Evolutionary conservation across 2,329 filamentous ascomycete genomes (phyloP).

Genomic region (Bipolaris cookei): DNA sequence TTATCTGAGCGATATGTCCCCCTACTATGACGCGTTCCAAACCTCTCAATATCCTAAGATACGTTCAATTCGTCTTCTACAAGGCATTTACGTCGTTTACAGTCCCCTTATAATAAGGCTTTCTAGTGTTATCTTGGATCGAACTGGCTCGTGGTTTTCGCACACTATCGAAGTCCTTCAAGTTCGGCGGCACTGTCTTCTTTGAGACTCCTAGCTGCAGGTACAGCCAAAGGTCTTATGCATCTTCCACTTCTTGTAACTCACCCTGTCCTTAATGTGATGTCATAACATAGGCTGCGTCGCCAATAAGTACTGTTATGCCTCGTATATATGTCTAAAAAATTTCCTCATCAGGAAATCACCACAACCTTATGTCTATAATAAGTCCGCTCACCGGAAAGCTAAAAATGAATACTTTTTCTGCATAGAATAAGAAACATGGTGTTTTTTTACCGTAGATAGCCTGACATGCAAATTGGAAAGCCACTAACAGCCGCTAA

Average conservation of each 20-base stretch:
- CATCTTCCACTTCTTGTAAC: neutral
- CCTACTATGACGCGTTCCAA: too few relatives aligned
- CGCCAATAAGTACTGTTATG: neutral
- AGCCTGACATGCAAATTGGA: too few relatives aligned
- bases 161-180: neutral
- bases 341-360: neutral
- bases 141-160: neutral
- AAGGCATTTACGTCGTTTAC: too few relatives aligned
- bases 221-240: neutral
- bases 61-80: too few relatives aligned
- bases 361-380: neutral
- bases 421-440: too few relatives aligned
- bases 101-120: too few relatives aligned
- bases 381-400: too few relatives aligned
- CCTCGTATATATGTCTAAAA: neutral
- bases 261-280: neutral
- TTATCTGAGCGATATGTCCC: too few relatives aligned
- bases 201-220: neutral
- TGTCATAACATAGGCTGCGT: conserved; percentile 1
- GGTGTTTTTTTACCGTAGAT: too few relatives aligned
- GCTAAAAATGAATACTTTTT: too few relatives aligned
- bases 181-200: neutral
- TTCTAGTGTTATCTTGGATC: neutral
- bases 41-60: too few relatives aligned
- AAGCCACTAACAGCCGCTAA: too few relatives aligned